Evolutionary conservation across 768 basidiomycete genomes (phyloP), one percentile per base, ranked within the genome.

Genomic region (Russula dissimulans): DNA sequence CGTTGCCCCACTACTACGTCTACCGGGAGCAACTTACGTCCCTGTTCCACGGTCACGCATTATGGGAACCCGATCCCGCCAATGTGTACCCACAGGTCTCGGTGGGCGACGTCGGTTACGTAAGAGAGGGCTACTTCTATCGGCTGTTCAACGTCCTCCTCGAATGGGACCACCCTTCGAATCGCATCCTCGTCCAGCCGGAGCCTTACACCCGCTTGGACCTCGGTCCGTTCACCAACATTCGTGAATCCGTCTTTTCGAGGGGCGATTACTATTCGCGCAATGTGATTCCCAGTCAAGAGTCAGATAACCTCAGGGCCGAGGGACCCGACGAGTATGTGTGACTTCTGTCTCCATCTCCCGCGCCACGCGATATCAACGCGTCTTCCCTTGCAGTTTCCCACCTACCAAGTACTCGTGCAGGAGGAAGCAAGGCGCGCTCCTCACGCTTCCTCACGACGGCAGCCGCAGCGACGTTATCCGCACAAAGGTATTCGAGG

Each of bases 31-130:
- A 65, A 48, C 63, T 66, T 17, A 41, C 64, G 10, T 48, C 64
- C 14, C 59, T 65, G 17, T 55, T 43, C 5, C 55, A 61, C n/a
- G 65, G 65, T 44, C 59, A 61, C 41, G 64, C 65, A 4, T 47
- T 66, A 38, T 66, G 66, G 63, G 50, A 67, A 5, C 67, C 67
- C 14, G 56, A 67, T 34, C 66, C 66, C 10, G 45, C 48, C 51
- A 44, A 59, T 26, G 22, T 66, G 6, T 67, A 67, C 38, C 38
- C 59, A 3, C 43, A 32, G n/a, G 65, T 67, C 58, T 47, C 55
- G 7, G 61, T 66, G 0, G 66, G 66, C 6, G 65, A 67, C 31
- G 65, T 67, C 1, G 66, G 66, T 47, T 67, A 66, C 57, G 55
- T 66, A 39, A 54, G 39, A 29, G 57, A 66, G 26, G 66, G 66